Evolutionary conservation across 2,329 filamentous ascomycete species (phyloP).

Genomic region (Penicillium sp.): DNA sequence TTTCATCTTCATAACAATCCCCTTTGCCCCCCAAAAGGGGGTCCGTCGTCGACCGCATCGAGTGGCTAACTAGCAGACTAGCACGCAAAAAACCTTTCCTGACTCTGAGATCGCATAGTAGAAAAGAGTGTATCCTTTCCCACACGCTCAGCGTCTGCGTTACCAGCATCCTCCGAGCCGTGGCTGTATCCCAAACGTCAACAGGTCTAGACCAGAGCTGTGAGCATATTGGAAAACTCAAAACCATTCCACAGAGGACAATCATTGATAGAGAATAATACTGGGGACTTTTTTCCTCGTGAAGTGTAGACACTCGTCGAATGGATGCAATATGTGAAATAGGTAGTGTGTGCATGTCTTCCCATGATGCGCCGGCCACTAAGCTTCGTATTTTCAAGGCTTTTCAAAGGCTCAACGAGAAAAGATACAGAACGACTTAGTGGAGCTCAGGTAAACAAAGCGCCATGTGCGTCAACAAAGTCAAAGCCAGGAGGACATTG

Average conservation of each 20-base stretch:
- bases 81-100: no score
- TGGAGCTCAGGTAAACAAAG: background rate
- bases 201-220: constrained; percentile 2
- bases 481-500: background rate
- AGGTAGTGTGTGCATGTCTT: constrained; percentile 35
- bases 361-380: constrained; percentile 40
- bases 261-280: background rate
- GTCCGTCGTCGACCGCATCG: no score
- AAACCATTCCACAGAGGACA: background rate
- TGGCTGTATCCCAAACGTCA: no score
- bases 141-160: constrained; percentile 1
- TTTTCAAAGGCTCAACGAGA: constrained; percentile 3
- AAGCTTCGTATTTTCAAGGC: constrained; percentile 18
- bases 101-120: no score
- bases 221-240: background rate
- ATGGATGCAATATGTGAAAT: constrained; percentile 31
- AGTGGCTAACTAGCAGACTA: no score
- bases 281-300: constrained; percentile 6
- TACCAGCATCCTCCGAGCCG: background rate
- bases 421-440: background rate
- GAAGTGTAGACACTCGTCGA: constrained; percentile 32
- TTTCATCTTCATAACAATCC: no score
- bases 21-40: no score
- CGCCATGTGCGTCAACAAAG: background rate
- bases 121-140: no score